phyloP scores from a whole-genome alignment of 1,284 basidiomycete genomes.

The Irpex lacteus region DNA sequence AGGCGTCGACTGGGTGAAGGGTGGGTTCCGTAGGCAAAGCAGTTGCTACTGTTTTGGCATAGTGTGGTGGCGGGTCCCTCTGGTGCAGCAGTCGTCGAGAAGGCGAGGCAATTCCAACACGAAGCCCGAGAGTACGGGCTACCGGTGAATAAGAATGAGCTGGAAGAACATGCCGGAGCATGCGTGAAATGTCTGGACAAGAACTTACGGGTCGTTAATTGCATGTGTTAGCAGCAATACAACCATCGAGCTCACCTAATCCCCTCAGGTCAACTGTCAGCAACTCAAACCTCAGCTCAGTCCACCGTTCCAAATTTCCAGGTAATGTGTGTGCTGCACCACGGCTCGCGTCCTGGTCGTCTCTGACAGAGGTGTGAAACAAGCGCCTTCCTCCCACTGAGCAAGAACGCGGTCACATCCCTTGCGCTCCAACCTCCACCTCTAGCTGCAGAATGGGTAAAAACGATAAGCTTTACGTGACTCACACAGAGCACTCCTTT shows the following conservation, averaged over 20 bases:
- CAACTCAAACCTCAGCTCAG: not conserved
- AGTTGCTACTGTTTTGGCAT: not conserved
- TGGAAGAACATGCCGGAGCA: constrained; percentile 19
- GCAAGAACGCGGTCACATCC: not conserved
- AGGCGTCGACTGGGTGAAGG: not conserved
- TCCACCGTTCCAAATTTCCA: not conserved
- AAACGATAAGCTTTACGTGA: constrained; percentile 84
- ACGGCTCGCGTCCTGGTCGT: too few relatives aligned
- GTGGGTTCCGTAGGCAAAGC: not conserved
- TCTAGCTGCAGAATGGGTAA: constrained; percentile 60
- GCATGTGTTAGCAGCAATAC: not conserved
- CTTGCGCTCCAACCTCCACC: not conserved
- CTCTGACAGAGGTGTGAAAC: not conserved
- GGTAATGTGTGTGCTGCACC: too few relatives aligned
- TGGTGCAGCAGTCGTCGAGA: not conserved
- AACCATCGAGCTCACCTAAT: not conserved
- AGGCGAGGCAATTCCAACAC: not conserved
- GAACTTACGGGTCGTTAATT: not conserved
- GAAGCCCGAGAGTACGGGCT: constrained; percentile 16
- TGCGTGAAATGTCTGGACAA: constrained; percentile 7
- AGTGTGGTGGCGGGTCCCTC: not conserved
- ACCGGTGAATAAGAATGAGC: constrained; percentile 7
- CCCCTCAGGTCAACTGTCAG: not conserved
- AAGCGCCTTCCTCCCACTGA: not conserved
- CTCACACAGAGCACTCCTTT: constrained; percentile 77